phyloP scores from a whole-genome alignment of 2,329 filamentous ascomycete genomes.

The Colletotrichum gigasporum region DNA sequence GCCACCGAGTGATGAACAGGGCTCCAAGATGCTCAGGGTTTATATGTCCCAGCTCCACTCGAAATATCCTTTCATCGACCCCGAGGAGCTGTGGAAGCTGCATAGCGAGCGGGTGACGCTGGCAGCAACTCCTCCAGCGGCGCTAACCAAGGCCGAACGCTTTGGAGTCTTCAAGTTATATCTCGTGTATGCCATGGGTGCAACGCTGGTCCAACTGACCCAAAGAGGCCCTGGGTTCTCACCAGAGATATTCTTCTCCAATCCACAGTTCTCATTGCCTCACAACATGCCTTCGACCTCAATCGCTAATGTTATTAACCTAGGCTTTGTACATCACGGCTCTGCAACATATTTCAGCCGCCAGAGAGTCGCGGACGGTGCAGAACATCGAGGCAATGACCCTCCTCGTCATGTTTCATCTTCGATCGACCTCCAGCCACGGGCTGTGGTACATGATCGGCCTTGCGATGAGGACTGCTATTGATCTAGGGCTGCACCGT shows the following conservation, averaged over 20 bases:
- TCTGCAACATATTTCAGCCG: conserved; percentile 57
- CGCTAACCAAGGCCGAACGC: conserved; percentile 35
- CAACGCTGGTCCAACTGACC: conserved; percentile 56
- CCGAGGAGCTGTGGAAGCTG: conserved; percentile 52
- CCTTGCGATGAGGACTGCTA: conserved; percentile 61
- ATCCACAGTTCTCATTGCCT: background rate
- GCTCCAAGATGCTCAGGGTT: conserved; percentile 51
- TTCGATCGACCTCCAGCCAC: conserved; percentile 58
- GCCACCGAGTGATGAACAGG: conserved; percentile 56
- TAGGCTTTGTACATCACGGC: conserved; percentile 60
- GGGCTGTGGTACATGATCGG: conserved; percentile 65
- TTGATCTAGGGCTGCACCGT: conserved; percentile 60
- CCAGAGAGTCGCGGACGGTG: conserved; percentile 56
- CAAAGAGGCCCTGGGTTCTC: conserved; percentile 47
- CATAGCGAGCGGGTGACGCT: conserved; percentile 50
- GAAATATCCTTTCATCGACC: conserved; percentile 59
- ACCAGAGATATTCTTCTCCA: conserved; percentile 55
- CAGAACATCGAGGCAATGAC: conserved; percentile 64
- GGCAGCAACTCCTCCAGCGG: conserved; percentile 43
- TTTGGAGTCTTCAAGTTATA: conserved; percentile 61
- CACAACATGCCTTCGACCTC: no score
- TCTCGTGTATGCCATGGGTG: conserved; percentile 61
- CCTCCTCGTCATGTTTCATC: conserved; percentile 59
- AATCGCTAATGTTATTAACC: background rate
- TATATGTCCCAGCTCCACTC: conserved; percentile 57